A percentile compares a stretch with the other conserved stretches of the same genome.
Conservation (phyloP, 352 stramenopile species). For the Phytophthora quininea region DNA sequence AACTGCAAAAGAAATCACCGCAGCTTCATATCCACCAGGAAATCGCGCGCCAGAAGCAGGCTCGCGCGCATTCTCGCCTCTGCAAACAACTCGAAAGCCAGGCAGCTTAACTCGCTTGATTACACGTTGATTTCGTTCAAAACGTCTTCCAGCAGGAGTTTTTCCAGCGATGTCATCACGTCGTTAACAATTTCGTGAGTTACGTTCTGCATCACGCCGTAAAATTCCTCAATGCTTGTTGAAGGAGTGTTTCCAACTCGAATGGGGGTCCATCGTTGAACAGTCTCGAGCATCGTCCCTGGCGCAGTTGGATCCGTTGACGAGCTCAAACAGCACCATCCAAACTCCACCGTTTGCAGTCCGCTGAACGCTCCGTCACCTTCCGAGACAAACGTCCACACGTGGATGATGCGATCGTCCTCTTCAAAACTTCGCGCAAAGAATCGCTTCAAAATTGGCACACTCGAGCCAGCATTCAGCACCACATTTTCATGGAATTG, state of each 20-base stretch:
- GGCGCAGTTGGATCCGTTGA: neutral
- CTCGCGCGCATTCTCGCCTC: conserved; percentile 30
- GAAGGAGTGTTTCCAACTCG: neutral
- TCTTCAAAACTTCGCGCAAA: neutral
- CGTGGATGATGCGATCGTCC: neutral
- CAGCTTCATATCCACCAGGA: conserved; percentile 69
- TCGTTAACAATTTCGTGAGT: neutral
- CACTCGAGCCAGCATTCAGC: neutral
- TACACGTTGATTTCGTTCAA: too few relatives aligned
- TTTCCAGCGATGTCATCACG: neutral
- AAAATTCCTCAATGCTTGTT: too few relatives aligned
- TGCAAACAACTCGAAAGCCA: conserved; percentile 20
- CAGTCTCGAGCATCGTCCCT: neutral
- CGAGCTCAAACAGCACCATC: too few relatives aligned
- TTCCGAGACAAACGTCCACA: too few relatives aligned
- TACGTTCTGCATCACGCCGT: too few relatives aligned
- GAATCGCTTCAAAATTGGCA: neutral
- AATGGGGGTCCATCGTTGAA: neutral
- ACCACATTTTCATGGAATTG: neutral
- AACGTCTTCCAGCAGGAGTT: too few relatives aligned
- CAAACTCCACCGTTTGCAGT: neutral
- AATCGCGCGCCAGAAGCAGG: conserved; percentile 53
- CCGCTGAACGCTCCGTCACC: too few relatives aligned
- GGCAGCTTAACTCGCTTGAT: conserved; percentile 18
- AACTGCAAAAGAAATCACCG: conserved; percentile 60